Base-by-base conservation (phyloP, 1,139 yeast species). In the Lodderomyces elongisporus region DNA sequence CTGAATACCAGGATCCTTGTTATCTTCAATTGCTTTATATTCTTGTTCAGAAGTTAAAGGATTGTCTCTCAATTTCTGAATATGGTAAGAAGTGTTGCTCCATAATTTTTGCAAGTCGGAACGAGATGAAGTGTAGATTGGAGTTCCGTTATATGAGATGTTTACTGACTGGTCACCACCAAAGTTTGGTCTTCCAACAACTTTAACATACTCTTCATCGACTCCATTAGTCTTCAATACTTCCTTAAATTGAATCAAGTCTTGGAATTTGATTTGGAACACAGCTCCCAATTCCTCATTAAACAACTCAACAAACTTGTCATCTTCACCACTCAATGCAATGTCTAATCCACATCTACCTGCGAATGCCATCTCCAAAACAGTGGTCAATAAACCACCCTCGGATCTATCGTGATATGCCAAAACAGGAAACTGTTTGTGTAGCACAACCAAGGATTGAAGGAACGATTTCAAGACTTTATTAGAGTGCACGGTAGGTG, bases 391-490 rank as follows among this genome's bases (percentile, higher is more conserved):
- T 49, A 89, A 69, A 53, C 99, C 99, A 72, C 99, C 99, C 59
- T 93, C 99, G 15, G 96, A 85, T 54, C 93, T 74, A 60, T 93
- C 99, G 54, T 93, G 99, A 64, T 93, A 93, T 7, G 97, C 87
- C 51, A 81, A 69, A 14, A 93, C 93, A 37, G 74, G 71, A 33
- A 77, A 67, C 30, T 66, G 54, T 49, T 74, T 70, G 57, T 93
- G 99, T 49, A 93, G 70, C 14, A 66, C 73, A 41, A 83, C 70
- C 43, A 87, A 63, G 8, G 94, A 67, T 40, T 73, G 66, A 52
- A 91, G 70, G 63, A 88, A 84, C 14, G 74, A 64, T 62, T 81
- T 84, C 47, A 93, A 70, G 3, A 75, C 44, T 25, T 57, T 46
- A 46, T 79, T 63, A 39, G 85, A 80, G 51, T 81, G 88, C 34